Percentiles rank a stretch among this genome's conserved stretches.
Evolutionary conservation across 768 basidiomycete genomes (phyloP).

Genomic region (Tubosaeta sp.): DNA sequence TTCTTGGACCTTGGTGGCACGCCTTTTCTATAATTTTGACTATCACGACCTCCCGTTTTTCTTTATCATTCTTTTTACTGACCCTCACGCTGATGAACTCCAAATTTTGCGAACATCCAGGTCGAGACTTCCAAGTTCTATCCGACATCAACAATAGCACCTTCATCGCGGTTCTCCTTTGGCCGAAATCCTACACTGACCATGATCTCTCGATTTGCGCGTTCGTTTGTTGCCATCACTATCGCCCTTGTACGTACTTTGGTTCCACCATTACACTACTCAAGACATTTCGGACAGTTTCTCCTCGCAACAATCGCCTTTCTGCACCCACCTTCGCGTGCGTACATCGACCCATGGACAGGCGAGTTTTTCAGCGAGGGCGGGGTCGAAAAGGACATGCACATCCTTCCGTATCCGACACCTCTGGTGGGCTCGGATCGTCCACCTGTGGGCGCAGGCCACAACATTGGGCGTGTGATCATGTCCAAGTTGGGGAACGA

Average conservation of each 20-base stretch:
- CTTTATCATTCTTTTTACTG: not conserved
- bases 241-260: slow-evolving; percentile 41
- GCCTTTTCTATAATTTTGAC: slow-evolving; percentile 3
- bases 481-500: slow-evolving; percentile 91
- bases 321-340: slow-evolving; percentile 59
- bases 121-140: slow-evolving; percentile 40
- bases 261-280: not conserved
- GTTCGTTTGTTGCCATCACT: slow-evolving; percentile 45
- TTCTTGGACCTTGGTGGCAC: slow-evolving; percentile 7
- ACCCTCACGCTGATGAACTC: slow-evolving; percentile 21
- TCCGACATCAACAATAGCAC: slow-evolving; percentile 36
- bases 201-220: slow-evolving; percentile 51
- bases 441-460: not conserved
- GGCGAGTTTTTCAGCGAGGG: slow-evolving; percentile 68
- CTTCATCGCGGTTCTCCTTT: slow-evolving; percentile 29
- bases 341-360: slow-evolving; percentile 72
- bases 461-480: slow-evolving; percentile 57
- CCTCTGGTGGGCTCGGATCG: not conserved
- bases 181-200: slow-evolving; percentile 1
- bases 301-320: slow-evolving; percentile 61
- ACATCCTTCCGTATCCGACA: slow-evolving; percentile 16
- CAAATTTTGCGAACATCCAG: slow-evolving; percentile 26
- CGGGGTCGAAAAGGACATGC: slow-evolving; percentile 36
- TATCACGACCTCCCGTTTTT: slow-evolving; percentile 11
- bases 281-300: slow-evolving; percentile 36